phyloP scores from a whole-genome alignment of 2,329 filamentous ascomycete genomes.

The Aspergillus arachidicola region DNA sequence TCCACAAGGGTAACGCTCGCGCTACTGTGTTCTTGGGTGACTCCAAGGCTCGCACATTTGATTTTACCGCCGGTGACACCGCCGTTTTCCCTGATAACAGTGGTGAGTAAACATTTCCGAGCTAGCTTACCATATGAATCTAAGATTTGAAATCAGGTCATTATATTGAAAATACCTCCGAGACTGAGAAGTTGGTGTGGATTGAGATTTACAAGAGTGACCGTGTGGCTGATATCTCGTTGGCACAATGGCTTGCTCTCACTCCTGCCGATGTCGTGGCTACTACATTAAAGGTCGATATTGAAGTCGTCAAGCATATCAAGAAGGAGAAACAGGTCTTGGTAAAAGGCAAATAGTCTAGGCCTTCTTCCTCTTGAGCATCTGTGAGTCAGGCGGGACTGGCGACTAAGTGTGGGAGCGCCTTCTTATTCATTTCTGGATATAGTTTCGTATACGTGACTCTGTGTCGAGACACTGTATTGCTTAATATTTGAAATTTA shows the following conservation, averaged over 20 bases:
- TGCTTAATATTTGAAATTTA: neutral
- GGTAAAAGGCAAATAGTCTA: neutral
- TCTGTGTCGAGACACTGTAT: neutral
- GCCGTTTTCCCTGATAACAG: slow-evolving; percentile 63
- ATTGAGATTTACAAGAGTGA: slow-evolving; percentile 72
- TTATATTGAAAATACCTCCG: slow-evolving; percentile 70
- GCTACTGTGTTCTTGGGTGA: slow-evolving; percentile 68
- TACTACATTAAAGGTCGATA: slow-evolving; percentile 13
- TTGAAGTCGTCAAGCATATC: slow-evolving; percentile 14
- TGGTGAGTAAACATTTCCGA: neutral
- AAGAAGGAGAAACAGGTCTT: slow-evolving; percentile 16
- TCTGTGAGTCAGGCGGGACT: neutral
- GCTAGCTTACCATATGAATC: neutral
- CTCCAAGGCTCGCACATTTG: slow-evolving; percentile 64
- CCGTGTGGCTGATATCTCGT: slow-evolving; percentile 65
- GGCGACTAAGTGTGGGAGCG: neutral
- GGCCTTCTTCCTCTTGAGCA: neutral
- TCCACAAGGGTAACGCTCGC: slow-evolving; percentile 63
- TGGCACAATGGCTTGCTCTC: slow-evolving; percentile 70
- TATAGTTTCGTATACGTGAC: neutral
- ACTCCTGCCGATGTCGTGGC: slow-evolving; percentile 50
- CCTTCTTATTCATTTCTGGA: neutral
- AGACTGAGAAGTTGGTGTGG: slow-evolving; percentile 64
- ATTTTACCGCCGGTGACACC: slow-evolving; percentile 68
- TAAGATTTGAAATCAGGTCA: slow-evolving; percentile 52